Conservation (phyloP, 495 filamentous ascomycete genomes). For the Lentithecium fluviatile region DNA sequence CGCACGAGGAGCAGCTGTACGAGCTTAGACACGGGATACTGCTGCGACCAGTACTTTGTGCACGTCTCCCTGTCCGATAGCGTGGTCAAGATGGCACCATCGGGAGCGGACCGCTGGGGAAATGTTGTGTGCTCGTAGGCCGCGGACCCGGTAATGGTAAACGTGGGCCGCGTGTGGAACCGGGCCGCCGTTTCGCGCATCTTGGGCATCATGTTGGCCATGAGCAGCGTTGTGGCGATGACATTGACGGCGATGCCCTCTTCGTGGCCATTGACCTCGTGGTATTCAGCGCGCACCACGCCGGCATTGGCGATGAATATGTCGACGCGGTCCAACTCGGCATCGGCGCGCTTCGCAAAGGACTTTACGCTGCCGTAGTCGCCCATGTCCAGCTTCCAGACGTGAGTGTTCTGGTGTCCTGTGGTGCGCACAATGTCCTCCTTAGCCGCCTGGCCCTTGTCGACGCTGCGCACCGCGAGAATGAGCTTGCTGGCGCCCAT, state of each 20-base stretch:
- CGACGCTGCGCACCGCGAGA: slow-evolving; percentile 40
- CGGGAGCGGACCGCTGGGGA: slow-evolving; percentile 31
- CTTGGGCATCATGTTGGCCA: slow-evolving; percentile 3
- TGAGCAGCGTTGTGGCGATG: slow-evolving; percentile 5
- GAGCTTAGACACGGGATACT: slow-evolving; percentile 42
- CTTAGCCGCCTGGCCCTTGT: slow-evolving; percentile 50
- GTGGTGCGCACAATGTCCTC: slow-evolving; percentile 49
- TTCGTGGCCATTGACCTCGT: slow-evolving; percentile 7
- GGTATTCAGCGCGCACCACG: background rate
- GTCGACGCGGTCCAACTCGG: slow-evolving; percentile 12
- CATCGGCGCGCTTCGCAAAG: slow-evolving; percentile 49
- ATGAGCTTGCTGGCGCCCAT: slow-evolving; percentile 41
- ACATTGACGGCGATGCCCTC: slow-evolving; percentile 17
- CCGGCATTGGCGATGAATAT: slow-evolving; percentile 14
- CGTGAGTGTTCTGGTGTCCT: slow-evolving; percentile 39
- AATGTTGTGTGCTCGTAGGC: slow-evolving; percentile 36
- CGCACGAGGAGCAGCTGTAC: slow-evolving; percentile 36
- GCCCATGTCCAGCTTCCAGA: slow-evolving; percentile 57
- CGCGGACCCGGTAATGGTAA: slow-evolving; percentile 36
- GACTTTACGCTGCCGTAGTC: slow-evolving; percentile 51
- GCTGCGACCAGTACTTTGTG: slow-evolving; percentile 20
- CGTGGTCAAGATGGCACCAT: background rate
- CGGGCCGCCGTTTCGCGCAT: slow-evolving; percentile 4
- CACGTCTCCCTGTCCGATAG: too few relatives aligned
- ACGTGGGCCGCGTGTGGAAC: slow-evolving; percentile 3